Percentiles rank a stretch among this genome's conserved stretches.
phyloP scores from a whole-genome alignment of 2,329 filamentous ascomycete species.

The Chaetomium sp. region DNA sequence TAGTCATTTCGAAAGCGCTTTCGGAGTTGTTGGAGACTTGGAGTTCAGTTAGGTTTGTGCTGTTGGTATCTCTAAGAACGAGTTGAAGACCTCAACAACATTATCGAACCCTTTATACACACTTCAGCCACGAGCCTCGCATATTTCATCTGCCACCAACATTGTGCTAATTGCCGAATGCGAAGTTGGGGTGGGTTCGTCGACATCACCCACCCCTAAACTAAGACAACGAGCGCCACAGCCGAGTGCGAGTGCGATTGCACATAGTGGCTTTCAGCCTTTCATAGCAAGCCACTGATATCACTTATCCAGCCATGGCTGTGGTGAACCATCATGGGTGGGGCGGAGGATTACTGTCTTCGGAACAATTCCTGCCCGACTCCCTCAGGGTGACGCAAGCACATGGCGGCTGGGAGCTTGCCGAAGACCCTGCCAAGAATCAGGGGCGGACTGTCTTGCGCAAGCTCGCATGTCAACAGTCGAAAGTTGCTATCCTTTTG shows the following conservation, averaged over 20 bases:
- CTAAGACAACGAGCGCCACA: too few species aligned
- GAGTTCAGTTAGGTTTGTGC: neutral
- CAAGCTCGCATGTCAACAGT: neutral
- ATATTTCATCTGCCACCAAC: neutral
- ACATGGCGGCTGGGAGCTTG: neutral
- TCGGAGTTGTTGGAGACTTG: neutral
- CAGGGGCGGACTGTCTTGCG: neutral
- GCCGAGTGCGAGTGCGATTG: neutral
- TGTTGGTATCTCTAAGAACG: neutral
- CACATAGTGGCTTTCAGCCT: too few species aligned
- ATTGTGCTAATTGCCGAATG: neutral
- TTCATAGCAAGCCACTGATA: neutral
- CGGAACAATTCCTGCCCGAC: neutral
- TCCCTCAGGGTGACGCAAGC: neutral
- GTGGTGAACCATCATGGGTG: neutral
- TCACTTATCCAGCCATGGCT: too few species aligned
- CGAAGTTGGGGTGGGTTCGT: neutral
- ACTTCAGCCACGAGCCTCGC: neutral
- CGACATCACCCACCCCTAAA: neutral
- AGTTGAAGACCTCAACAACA: neutral
- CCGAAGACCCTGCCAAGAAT: neutral
- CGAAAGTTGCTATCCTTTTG: too few species aligned
- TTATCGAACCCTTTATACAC: neutral
- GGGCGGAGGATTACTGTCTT: neutral
- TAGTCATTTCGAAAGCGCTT: neutral